These are phyloP conservation scores for Aristolochia fimbriata DNA, from an alignment of 164 flowering plant species.

Conservation along the genomic window DNA sequence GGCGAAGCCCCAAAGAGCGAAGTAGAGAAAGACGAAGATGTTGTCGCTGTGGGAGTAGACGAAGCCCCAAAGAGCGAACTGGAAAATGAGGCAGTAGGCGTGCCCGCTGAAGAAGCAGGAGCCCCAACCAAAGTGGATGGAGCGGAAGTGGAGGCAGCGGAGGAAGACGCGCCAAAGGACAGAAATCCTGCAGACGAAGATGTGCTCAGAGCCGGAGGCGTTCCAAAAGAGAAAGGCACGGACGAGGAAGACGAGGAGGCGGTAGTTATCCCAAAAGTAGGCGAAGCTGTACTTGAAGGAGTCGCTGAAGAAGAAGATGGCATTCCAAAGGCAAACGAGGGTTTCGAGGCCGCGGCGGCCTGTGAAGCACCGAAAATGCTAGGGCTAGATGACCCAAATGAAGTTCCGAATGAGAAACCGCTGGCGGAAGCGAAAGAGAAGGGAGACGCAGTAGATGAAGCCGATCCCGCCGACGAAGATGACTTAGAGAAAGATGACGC, in stretches of 20 bases:
- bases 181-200: neutral
- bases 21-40: neutral
- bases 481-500: conserved; percentile 2
- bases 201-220: conserved; percentile 1
- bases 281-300: conserved; percentile 3
- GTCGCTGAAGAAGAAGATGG: neutral
- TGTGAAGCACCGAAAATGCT: neutral
- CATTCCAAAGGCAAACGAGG: conserved; percentile 1
- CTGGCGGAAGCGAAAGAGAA: neutral
- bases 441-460: neutral
- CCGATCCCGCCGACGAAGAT: neutral
- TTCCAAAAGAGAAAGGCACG: conserved; percentile 5
- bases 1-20: conserved; percentile 9
- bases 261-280: conserved; percentile 5
- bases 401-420: neutral
- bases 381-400: conserved; percentile 6
- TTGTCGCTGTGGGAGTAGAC: neutral
- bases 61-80: conserved; percentile 2
- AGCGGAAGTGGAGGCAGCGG: too few species aligned
- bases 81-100: neutral
- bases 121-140: neutral
- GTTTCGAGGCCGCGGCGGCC: neutral
- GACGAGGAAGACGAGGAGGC: conserved; percentile 3
- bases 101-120: neutral
- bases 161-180: too few species aligned